phyloP scores from a whole-genome alignment of 352 stramenopile species.

The Globisporangium cylindrosporum region DNA sequence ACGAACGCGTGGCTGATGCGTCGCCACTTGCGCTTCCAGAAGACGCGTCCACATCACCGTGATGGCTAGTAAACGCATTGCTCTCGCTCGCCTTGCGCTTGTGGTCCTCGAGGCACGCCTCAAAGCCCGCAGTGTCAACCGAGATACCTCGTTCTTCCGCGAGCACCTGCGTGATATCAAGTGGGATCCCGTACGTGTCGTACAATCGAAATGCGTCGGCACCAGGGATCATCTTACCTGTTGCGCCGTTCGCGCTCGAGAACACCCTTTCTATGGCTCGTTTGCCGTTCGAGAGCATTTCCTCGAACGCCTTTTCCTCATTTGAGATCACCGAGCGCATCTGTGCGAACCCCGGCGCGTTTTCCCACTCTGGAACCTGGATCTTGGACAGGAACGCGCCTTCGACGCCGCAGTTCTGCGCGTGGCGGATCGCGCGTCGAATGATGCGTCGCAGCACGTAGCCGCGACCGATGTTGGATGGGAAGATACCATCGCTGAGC shows the following conservation, averaged over 20 bases:
- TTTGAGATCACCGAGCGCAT: slow-evolving; percentile 69
- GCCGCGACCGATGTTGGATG: slow-evolving; percentile 93
- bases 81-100: slow-evolving; percentile 45
- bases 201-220: slow-evolving; percentile 67
- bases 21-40: neutral
- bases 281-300: slow-evolving; percentile 64
- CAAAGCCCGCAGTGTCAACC: slow-evolving; percentile 57
- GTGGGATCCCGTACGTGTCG: slow-evolving; percentile 73
- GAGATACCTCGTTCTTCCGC: slow-evolving; percentile 53
- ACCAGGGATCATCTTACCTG: slow-evolving; percentile 35
- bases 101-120: slow-evolving; percentile 44
- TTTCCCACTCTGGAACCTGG: slow-evolving; percentile 42
- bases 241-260: slow-evolving; percentile 14
- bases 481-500: slow-evolving; percentile 92
- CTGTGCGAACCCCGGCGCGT: slow-evolving; percentile 38
- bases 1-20: neutral
- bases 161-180: slow-evolving; percentile 73
- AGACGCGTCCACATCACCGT: neutral
- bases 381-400: slow-evolving; percentile 54
- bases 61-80: slow-evolving; percentile 35
- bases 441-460: slow-evolving; percentile 96
- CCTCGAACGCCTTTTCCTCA: slow-evolving; percentile 66
- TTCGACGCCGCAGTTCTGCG: slow-evolving; percentile 54
- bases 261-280: slow-evolving; percentile 66
- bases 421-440: slow-evolving; percentile 80